Conservation (phyloP, 768 basidiomycete species). For the Suillus variegatus region DNA sequence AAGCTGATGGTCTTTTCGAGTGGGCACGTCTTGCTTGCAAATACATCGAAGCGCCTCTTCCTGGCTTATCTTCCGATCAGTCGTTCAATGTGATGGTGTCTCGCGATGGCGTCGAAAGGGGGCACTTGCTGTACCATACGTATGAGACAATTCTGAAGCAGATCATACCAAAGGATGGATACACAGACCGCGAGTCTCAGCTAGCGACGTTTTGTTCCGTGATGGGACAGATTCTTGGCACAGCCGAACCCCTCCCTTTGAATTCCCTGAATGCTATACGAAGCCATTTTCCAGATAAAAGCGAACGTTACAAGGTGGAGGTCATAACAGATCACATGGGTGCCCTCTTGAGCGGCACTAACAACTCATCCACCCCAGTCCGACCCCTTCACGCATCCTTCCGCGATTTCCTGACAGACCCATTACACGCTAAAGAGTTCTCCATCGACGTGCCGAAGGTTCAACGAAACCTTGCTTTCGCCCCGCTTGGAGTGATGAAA, state of each 20-base stretch:
- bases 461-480: conserved; percentile 21
- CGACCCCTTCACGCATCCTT: conserved; percentile 30
- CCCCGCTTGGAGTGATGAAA: conserved; percentile 31
- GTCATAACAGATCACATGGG: conserved; percentile 9
- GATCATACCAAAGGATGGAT: conserved; percentile 4
- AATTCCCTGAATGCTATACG: conserved; percentile 3
- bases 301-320: conserved; percentile 8
- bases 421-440: conserved; percentile 15
- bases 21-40: conserved; percentile 16
- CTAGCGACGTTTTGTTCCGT: conserved; percentile 10
- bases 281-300: background rate
- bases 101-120: background rate
- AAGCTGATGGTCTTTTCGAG: conserved; percentile 11
- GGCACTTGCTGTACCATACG: conserved; percentile 10
- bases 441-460: conserved; percentile 11
- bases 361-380: conserved; percentile 10
- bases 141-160: conserved; percentile 9
- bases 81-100: background rate
- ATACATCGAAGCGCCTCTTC: conserved; percentile 1
- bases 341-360: conserved; percentile 12
- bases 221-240: conserved; percentile 10
- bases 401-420: conserved; percentile 25
- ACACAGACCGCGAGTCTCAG: background rate
- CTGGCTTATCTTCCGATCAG: conserved; percentile 5
- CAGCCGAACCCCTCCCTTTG: conserved; percentile 11